Evolutionary conservation across 805 yeast species (phyloP), one percentile per base, ranked within the genome.

Genomic region (Sugiyamaella mastotermitis): DNA sequence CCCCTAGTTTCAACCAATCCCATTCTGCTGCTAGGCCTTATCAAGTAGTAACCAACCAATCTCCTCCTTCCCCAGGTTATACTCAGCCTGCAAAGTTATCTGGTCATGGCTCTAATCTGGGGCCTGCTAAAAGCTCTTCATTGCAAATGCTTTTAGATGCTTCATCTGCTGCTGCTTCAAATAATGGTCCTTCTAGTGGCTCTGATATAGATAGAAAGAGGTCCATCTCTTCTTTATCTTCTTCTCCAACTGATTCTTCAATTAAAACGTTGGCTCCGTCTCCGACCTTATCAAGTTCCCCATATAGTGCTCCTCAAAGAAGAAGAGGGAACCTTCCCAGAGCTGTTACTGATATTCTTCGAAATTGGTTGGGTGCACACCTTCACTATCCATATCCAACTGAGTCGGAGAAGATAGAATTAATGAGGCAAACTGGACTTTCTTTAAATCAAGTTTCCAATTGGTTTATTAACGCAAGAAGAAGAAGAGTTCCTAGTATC

Each of bases 391-490:
- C 95, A 10, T 84, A 84, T 57, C 95, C 95, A 2, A 80, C 83
- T 37, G 82, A 82, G 38, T 74, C 76, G 33, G 94, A 84, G 51
- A 84, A 85, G 63, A 69, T 73, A 45, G 76, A 74, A 51, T 66
- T 84, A 39, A 72, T 82, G 69, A 66, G 69, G 48, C 69, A 72
- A 54, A 84, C 95, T 0, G 90, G 92, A 0, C 68, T 84, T 54
- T 81, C 84, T 46, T 77, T 80, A 58, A 85, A 82, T 44, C 95
- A 84, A 59, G 69, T 84, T 44, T 72, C 83, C 48, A 85, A 84
- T 55, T 84, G 95, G 95, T 84, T 84, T 52, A 85, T 84, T 53
- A 84, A 84, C 56, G 94, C 90, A 14, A 72, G 95, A 50, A 69
- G 94, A 52, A 67, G 95, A 49, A 77, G 82, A 53, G 72, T 84